Base-by-base conservation (phyloP, 1,284 basidiomycete species). In the Inonotus hispidus region DNA sequence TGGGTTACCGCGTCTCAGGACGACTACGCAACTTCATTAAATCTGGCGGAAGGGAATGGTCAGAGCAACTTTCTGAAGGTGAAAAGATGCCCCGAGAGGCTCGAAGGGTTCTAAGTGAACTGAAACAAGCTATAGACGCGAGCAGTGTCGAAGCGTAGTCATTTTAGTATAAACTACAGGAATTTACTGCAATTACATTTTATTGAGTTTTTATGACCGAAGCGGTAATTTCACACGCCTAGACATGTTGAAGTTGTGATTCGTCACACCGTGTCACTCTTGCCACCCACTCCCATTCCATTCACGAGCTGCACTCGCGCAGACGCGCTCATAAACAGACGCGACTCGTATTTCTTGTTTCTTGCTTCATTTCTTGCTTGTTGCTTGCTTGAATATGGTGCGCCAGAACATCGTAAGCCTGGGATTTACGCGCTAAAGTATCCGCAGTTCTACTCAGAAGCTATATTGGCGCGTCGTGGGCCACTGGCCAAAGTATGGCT, bases 401-500 rank as follows among this genome's bases (percentile, higher is more conserved):
- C 25, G 56, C 38, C 23, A 32, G 16, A 2, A 7, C 25, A 6
- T 50, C 29, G 37, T 39, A 14, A 23, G 35, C 25, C 8, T 16
- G n/a, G 16, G 37, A 23, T 6, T 23, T 19, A 10, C 21, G 13
- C 13, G 25, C 47, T 21, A 21, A 14, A 19, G 16, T 49, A 10
- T 23, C 27, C 29, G 38, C 10, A 91, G 94, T 93, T 96, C 73
- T 93, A 95, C 71, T 94, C 92, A 64, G 95, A 97, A 73, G 87
- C 91, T 52, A 92, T 97, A 73, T 82, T 97, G 65, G 92, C 93
- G 58, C 91, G 95, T 71, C 88, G 93, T 63, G 96, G 96, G 54
- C 93, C 95, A 7, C 81, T 99, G 39, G 95, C 93, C 47, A 93
- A 91, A 76, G 93, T 99, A 79, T 99, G 96, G 96, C 88, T 98